Base-by-base conservation (phyloP, 2,329 filamentous ascomycete genomes). In the Talaromyces atroroseus region DNA sequence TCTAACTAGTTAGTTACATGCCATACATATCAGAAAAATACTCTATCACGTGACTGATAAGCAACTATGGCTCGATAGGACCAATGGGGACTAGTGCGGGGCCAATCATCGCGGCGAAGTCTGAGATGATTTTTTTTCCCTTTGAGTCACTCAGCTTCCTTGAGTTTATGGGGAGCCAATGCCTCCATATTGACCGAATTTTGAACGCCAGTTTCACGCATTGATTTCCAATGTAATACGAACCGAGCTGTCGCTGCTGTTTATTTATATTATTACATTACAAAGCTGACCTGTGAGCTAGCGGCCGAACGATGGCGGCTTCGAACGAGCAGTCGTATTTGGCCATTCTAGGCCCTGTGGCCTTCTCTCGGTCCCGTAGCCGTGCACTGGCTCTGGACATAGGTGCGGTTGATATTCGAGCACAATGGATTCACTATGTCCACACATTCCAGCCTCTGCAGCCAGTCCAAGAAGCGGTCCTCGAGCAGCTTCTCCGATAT, bases 381-480 rank as follows among this genome's bases (percentile, higher is more conserved):
- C 70, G 71, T 59, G 71, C 68, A 44, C 67, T 79, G 59, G 74
- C 74, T 52, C 63, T 68, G 18, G 73, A 70, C 54, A 69, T 78
- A 56, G 73, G 73, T 38, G 74, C 73, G 5, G 63, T 69, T 48
- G 73, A 76, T 59, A 71, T 79, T 44, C 70, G 74, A 46, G 75
- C 75, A 45, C 74, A 77, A 62, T 79, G 74, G 68, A 64, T 78
- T 58, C 89, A 89, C 76, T 89, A 88, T 66, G 78, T 88, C 57
- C 80, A 86, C 67, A 76, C 86, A 60, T 77, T 78, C 59, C 74
- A 75, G 45, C 70, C 74, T 49, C 73, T 80, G 51, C 66, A 71
- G 56, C 69, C 73, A 10, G 70, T 75, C 34, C 76, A 84, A 62
- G 73, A 78, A 55, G 71, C 74, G 38, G 74, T 79, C 2, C 69